Percentiles rank a stretch among this genome's conserved stretches.
phyloP scores from a whole-genome alignment of 495 filamentous ascomycete species.

The Penicillium antarcticum region DNA sequence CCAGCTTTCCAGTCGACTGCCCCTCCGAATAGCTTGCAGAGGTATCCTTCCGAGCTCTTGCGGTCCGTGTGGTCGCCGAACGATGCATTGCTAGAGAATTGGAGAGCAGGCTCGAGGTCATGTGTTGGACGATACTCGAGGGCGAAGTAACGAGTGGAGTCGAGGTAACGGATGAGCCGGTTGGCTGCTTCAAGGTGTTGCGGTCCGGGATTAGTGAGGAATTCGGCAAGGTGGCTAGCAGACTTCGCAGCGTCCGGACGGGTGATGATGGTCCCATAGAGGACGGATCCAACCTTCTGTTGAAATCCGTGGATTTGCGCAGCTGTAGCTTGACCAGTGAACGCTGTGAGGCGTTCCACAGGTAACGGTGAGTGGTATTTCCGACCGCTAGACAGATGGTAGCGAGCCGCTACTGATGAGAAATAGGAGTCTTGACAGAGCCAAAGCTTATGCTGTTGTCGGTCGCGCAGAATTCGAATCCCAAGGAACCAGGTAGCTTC shows the following conservation, averaged over 20 bases:
- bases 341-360: no score
- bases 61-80: conserved; percentile 15
- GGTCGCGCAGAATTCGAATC: conserved; percentile 7
- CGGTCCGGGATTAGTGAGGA: conserved; percentile 11
- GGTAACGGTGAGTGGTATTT: no score
- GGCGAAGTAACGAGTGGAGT: conserved; percentile 1
- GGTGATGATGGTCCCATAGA: conserved; percentile 18
- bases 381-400: conserved; percentile 1
- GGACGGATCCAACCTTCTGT: conserved; percentile 15
- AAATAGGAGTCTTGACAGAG: conserved; percentile 16
- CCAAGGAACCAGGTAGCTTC: conserved; percentile 7
- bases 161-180: conserved; percentile 15
- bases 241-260: conserved; percentile 14
- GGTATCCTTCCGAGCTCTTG: conserved; percentile 16
- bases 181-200: conserved; percentile 12
- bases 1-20: conserved; percentile 20
- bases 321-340: neutral
- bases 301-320: conserved; percentile 14
- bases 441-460: conserved; percentile 3
- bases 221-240: neutral
- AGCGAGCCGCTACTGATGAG: conserved; percentile 4
- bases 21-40: conserved; percentile 12
- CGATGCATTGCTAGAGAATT: conserved; percentile 14
- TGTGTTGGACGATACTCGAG: conserved; percentile 1
- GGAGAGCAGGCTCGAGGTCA: neutral